A percentile compares a stretch with the other conserved stretches of the same genome.
Conservation (phyloP, 768 basidiomycete genomes). For the Collybia nuda region DNA sequence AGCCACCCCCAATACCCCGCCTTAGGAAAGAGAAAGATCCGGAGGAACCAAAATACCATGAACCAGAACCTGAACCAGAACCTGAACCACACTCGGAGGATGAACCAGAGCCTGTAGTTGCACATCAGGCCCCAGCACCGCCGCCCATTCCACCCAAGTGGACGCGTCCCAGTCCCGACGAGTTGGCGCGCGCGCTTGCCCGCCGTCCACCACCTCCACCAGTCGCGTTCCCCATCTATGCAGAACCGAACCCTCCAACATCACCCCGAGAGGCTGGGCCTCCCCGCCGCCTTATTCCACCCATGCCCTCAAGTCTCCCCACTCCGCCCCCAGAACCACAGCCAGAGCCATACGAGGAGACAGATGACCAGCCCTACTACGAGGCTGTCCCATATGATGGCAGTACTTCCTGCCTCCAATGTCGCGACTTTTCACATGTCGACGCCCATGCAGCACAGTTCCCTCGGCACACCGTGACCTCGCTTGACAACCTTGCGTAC, state of each 20-base stretch:
- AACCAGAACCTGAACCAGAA: neutral
- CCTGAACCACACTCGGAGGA: neutral
- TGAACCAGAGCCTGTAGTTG: neutral
- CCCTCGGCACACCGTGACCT: conserved; percentile 37
- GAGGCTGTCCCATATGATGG: neutral
- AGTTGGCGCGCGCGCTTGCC: conserved; percentile 25
- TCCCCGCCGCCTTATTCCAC: conserved; percentile 27
- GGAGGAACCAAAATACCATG: neutral
- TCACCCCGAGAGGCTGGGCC: conserved; percentile 4
- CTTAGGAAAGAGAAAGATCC: conserved; percentile 11
- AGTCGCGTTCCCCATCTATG: neutral
- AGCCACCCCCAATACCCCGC: conserved; percentile 16
- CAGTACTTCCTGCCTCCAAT: conserved; percentile 36
- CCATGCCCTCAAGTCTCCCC: conserved; percentile 26
- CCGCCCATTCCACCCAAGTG: conserved; percentile 19
- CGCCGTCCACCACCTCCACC: conserved; percentile 32
- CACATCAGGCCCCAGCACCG: neutral
- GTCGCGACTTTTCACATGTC: conserved; percentile 40
- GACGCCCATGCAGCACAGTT: conserved; percentile 44
- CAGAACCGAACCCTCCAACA: conserved; percentile 1
- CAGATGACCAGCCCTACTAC: conserved; percentile 8
- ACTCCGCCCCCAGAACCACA: conserved; percentile 28
- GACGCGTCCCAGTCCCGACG: conserved; percentile 13
- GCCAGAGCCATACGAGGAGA: conserved; percentile 11
- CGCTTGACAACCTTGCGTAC: conserved; percentile 37